These are phyloP conservation scores for Xylaria hypoxylon DNA, from an alignment of 2,329 filamentous ascomycete species.

Conservation along the genomic window DNA sequence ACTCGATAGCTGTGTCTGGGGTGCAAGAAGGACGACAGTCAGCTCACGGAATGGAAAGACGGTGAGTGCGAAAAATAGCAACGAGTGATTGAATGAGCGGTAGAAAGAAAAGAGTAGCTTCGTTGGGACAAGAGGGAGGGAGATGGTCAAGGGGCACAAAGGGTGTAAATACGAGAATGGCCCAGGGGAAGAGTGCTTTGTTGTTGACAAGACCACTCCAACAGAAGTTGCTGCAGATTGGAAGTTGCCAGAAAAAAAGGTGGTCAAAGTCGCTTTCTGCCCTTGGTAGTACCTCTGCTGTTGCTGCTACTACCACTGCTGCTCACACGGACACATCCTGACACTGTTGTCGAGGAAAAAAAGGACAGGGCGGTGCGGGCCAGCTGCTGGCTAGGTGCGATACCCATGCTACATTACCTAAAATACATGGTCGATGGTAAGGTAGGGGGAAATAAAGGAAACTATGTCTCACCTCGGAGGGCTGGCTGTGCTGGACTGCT, in stretches of 20 bases:
- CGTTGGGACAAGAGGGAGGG: conserved; percentile 46
- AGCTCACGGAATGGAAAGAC: conserved; percentile 45
- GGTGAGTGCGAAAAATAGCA: conserved; percentile 36
- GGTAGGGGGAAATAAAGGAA: conserved; percentile 40
- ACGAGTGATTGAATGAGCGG: conserved; percentile 39
- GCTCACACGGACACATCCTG: conserved; percentile 40
- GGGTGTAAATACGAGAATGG: conserved; percentile 44
- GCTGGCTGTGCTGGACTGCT: conserved; percentile 34
- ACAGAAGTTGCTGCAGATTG: conserved; percentile 43
- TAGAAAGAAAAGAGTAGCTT: conserved; percentile 46
- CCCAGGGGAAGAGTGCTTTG: conserved; percentile 45
- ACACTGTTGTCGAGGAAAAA: conserved; percentile 38
- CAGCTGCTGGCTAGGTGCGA: conserved; percentile 48
- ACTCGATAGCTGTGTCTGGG: conserved; percentile 43
- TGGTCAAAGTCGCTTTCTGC: conserved; percentile 46
- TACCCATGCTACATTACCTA: conserved; percentile 46
- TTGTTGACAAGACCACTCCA: conserved; percentile 47
- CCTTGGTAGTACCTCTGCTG: conserved; percentile 28
- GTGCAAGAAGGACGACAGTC: conserved; percentile 44
- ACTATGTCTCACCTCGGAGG: conserved; percentile 48
- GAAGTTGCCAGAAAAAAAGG: conserved; percentile 49
- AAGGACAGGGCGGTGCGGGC: conserved; percentile 50
- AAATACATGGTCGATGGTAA: conserved; percentile 40
- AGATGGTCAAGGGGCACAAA: conserved; percentile 45
- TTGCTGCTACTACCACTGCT: conserved; percentile 25